Evolutionary conservation across 306 rosid genomes (phyloP).

Genomic region (Inga laurina): DNA sequence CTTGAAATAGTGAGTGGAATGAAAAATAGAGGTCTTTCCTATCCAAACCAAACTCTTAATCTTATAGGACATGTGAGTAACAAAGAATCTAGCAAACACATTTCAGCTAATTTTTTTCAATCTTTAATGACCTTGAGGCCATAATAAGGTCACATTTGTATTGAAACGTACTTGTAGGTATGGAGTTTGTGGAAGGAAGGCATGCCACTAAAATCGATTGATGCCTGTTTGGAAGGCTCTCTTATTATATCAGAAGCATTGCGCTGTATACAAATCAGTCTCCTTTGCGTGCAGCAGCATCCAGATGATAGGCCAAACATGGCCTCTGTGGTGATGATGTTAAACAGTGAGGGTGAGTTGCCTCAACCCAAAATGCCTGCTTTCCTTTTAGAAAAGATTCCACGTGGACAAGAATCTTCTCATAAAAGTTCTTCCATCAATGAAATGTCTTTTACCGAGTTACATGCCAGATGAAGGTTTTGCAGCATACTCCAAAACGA

Average conservation of each 20-base stretch:
- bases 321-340: constrained; percentile 48
- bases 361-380: constrained; percentile 44
- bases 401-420: background rate
- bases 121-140: background rate
- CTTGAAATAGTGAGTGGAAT: constrained; percentile 24
- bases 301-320: constrained; percentile 51
- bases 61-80: background rate
- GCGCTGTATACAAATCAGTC: constrained; percentile 47
- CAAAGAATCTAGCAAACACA: background rate
- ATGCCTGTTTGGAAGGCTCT: constrained; percentile 4
- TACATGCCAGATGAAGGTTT: constrained; percentile 28
- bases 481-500: too few species aligned
- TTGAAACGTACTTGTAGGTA: background rate
- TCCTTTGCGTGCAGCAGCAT: constrained; percentile 51
- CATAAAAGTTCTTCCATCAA: constrained; percentile 21
- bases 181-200: constrained; percentile 36
- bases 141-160: background rate
- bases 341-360: constrained; percentile 36
- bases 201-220: constrained; percentile 16
- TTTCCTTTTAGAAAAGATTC: constrained; percentile 1
- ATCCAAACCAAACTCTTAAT: background rate
- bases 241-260: constrained; percentile 7
- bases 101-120: background rate
- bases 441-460: background rate
- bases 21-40: background rate